Base-by-base conservation (phyloP, 106 monocot genomes). In the Dactylorhiza incarnata region DNA sequence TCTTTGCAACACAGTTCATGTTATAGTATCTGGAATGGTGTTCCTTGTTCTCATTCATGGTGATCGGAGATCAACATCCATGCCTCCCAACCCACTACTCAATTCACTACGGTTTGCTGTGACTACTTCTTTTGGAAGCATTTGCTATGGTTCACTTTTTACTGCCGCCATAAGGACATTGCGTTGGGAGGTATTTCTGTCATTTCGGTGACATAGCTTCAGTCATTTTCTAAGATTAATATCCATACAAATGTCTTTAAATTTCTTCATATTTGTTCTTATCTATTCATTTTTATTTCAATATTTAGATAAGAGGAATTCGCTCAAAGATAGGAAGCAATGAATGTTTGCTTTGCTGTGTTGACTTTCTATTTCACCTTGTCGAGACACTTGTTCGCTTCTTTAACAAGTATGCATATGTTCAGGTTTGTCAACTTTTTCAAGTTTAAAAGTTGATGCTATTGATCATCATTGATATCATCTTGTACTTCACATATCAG, bases 361-460 rank as follows among this genome's bases (percentile, higher is more conserved):
- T 99, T 73, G 97, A 99, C 68, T 99, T 99, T 80, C 81, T 99
- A 49, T 99, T 99, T 82, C 91, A 99, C 79, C 78, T 99, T 76
- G 97, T 99, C 15, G 97, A 99, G 83, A 99, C 97, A 44, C 83
- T 99, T 5, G 94, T 99, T 84, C 94, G 97, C 6, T 99, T 94
- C 79, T 99, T 99, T 83, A 99, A 99, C 74, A 99, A 99, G 74
- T 99, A 99, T 88, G 97, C 97, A 71, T 99, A 99, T 85, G 97
- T 99, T 45, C 91, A 91, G 97, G 97, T 99, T 45, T 23, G 77
- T 74, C 19, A 43, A 53, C 25, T 55, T 86, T 80, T 51, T 25
- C 10, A 19, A 14, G 7, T 79, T 44, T 72, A 61, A 14, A 47
- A n/a, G 25, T 67, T 70, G 3, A 47, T 46, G 16, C 0, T 37